Evolutionary conservation across 2,329 filamentous ascomycete species (phyloP).

Genomic region (Aspergillus unguis): DNA sequence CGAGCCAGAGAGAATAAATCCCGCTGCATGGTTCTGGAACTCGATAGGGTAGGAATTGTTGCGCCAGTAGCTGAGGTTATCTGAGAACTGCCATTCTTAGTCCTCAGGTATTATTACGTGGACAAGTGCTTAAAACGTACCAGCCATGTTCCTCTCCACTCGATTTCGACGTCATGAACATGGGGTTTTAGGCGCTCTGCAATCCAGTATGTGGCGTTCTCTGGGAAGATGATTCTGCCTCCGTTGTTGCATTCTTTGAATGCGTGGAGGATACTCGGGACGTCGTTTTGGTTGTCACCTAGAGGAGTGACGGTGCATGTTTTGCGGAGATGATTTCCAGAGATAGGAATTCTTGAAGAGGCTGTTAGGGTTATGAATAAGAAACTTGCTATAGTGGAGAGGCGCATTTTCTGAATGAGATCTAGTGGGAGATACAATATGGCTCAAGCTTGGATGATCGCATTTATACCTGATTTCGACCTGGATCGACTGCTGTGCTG

Average conservation of each 20-base stretch:
- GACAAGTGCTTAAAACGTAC: slow-evolving; percentile 24
- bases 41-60: slow-evolving; percentile 52
- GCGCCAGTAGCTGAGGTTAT: slow-evolving; percentile 55
- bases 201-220: slow-evolving; percentile 52
- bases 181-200: slow-evolving; percentile 49
- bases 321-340: background rate
- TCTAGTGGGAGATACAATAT: background rate
- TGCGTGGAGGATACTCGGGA: slow-evolving; percentile 41
- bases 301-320: background rate
- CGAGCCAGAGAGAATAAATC: slow-evolving; percentile 51
- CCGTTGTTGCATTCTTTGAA: slow-evolving; percentile 41
- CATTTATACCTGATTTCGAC: background rate
- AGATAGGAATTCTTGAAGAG: too few relatives aligned
- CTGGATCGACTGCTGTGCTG: too few relatives aligned
- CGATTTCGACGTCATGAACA: slow-evolving; percentile 49
- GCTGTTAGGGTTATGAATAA: background rate
- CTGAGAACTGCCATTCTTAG: slow-evolving; percentile 39
- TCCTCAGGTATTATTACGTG: too few relatives aligned
- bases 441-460: background rate
- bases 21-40: slow-evolving; percentile 57
- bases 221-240: slow-evolving; percentile 50
- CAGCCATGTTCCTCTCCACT: slow-evolving; percentile 54
- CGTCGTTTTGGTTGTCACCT: slow-evolving; percentile 38
- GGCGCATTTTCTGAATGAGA: background rate
- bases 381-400: background rate